Conservation (phyloP, 768 basidiomycete species). For the Podaxis sp. region DNA sequence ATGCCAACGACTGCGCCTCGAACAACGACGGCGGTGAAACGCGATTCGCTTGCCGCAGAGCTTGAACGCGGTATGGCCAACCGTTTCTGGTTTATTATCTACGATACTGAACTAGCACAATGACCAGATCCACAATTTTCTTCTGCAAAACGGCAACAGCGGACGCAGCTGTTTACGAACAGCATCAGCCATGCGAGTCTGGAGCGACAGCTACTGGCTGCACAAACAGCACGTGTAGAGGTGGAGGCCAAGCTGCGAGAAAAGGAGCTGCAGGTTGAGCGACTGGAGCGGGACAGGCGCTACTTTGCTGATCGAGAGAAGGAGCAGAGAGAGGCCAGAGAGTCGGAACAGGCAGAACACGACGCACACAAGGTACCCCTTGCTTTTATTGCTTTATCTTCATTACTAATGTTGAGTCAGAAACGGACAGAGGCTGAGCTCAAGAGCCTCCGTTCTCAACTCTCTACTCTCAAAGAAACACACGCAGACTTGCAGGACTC, state of each 20-base stretch:
- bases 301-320: constrained; percentile 69
- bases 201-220: constrained; percentile 65
- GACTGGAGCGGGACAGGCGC: constrained; percentile 68
- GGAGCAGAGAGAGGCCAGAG: constrained; percentile 68
- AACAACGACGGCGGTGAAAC: constrained; percentile 42
- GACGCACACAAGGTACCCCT: constrained; percentile 61
- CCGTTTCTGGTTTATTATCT: neutral
- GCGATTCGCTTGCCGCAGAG: constrained; percentile 67
- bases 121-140: constrained; percentile 61
- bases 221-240: constrained; percentile 61
- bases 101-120: neutral
- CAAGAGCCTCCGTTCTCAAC: constrained; percentile 46
- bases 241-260: constrained; percentile 70
- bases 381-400: neutral
- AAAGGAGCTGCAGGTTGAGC: constrained; percentile 59
- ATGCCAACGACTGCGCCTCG: neutral
- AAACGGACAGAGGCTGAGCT: constrained; percentile 50
- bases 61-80: constrained; percentile 54
- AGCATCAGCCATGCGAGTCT: constrained; percentile 61
- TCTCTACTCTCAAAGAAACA: constrained; percentile 54
- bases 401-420: constrained; percentile 28
- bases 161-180: constrained; percentile 60
- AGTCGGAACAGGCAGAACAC: constrained; percentile 48
- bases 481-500: constrained; percentile 62
- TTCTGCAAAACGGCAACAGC: constrained; percentile 66